phyloP scores from a whole-genome alignment of 129 eudicot genomes.

The Scalesia atractyloides region DNA sequence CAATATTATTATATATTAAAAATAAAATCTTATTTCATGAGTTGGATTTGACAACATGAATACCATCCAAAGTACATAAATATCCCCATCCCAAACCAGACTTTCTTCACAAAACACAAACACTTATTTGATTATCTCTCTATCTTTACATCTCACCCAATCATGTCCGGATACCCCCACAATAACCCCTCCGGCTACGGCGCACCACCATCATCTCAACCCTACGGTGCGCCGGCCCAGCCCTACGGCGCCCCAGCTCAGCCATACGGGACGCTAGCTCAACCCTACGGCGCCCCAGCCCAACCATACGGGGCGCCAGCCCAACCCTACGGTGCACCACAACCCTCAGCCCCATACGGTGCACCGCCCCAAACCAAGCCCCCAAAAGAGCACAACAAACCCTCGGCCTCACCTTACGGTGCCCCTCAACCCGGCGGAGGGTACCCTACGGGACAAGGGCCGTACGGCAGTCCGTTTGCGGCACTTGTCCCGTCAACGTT shows the following conservation, averaged over 20 bases:
- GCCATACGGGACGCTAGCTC: conserved; percentile 27
- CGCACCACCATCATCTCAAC: conserved; percentile 32
- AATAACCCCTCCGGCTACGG: conserved; percentile 49
- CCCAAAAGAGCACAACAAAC: conserved; percentile 42
- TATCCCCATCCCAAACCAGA: not conserved
- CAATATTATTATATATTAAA: too few species aligned
- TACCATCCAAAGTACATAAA: not conserved
- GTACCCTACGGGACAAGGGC: conserved; percentile 43
- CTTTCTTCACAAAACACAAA: conserved; percentile 2
- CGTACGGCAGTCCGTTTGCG: conserved; percentile 75
- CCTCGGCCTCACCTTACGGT: conserved; percentile 40
- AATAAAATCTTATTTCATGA: not conserved
- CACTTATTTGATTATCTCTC: not conserved
- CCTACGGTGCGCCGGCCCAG: conserved; percentile 28
- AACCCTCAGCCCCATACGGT: conserved; percentile 55
- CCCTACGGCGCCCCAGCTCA: conserved; percentile 49
- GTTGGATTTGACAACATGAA: not conserved
- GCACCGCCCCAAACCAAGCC: conserved; percentile 36
- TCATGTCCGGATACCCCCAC: conserved; percentile 47
- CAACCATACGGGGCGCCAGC: conserved; percentile 34
- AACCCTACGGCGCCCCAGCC: conserved; percentile 45
- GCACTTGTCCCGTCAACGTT: conserved; percentile 75
- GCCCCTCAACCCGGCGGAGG: conserved; percentile 40
- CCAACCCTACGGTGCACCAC: conserved; percentile 41
- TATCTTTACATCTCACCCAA: not conserved